Percentiles rank a stretch among this genome's conserved stretches.
These are phyloP conservation scores for Lipomyces kockii DNA, from an alignment of 805 yeast genomes.

Conservation along the genomic window DNA sequence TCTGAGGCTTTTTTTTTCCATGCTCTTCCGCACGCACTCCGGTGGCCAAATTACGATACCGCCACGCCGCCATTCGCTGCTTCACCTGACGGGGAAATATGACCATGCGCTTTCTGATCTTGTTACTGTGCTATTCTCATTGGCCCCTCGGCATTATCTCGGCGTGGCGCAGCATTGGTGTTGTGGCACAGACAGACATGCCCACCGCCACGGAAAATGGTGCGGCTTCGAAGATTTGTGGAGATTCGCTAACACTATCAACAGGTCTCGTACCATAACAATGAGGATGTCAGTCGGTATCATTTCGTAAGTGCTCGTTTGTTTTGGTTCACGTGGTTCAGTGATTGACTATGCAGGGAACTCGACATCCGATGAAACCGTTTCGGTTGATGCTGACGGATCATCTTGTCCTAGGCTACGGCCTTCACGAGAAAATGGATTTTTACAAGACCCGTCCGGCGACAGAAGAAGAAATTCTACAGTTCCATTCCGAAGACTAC, in stretches of 20 bases:
- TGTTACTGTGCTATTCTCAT: not conserved
- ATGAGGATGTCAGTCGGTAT: constrained; percentile 70
- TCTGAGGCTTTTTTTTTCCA: not conserved
- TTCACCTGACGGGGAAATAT: not conserved
- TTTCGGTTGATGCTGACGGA: constrained; percentile 92
- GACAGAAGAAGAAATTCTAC: constrained; percentile 73
- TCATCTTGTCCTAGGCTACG: constrained; percentile 83
- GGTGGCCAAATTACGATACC: not conserved
- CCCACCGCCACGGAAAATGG: not conserved
- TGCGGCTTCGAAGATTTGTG: not conserved
- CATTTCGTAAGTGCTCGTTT: constrained; percentile 59
- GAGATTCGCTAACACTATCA: not conserved
- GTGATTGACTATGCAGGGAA: constrained; percentile 54
- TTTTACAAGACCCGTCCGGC: constrained; percentile 83
- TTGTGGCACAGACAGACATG: not conserved
- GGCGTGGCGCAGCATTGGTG: not conserved
- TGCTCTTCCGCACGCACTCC: not conserved
- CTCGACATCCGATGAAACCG: constrained; percentile 98
- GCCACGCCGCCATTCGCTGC: not conserved
- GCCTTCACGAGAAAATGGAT: constrained; percentile 88
- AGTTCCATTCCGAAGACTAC: constrained; percentile 88
- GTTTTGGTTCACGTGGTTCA: not conserved
- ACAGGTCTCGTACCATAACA: constrained; percentile 77
- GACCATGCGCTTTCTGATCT: not conserved
- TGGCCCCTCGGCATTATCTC: not conserved